These are phyloP conservation scores for Orbilia oligospora DNA, from an alignment of 2,329 filamentous ascomycete species.

Conservation along the genomic window DNA sequence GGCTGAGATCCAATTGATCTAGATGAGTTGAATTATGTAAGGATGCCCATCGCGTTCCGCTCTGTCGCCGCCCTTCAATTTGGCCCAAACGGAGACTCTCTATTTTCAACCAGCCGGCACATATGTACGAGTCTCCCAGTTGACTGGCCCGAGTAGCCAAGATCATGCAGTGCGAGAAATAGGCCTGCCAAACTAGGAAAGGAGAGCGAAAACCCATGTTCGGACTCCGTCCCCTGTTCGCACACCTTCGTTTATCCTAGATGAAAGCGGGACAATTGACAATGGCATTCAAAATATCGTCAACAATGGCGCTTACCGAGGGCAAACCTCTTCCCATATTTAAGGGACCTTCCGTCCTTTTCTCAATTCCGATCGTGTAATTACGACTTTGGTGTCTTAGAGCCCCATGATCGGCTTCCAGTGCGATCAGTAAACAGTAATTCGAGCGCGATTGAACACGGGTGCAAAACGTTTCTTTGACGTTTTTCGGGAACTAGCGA, in stretches of 20 bases:
- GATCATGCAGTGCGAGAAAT: conserved; percentile 17
- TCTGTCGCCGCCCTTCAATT: conserved; percentile 1
- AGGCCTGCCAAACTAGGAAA: conserved; percentile 15
- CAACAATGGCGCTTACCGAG: not conserved
- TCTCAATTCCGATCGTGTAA: conserved; percentile 4
- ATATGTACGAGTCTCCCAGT: not conserved
- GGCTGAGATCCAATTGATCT: conserved; percentile 9
- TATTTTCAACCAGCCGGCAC: conserved; percentile 6
- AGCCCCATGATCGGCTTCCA: conserved; percentile 27
- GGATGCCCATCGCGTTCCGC: conserved; percentile 10
- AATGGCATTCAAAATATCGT: not conserved
- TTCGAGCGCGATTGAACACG: not conserved
- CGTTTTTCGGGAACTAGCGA: not conserved
- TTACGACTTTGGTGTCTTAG: conserved; percentile 1
- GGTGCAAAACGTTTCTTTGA: not conserved
- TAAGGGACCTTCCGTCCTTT: conserved; percentile 10
- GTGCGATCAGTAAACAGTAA: conserved; percentile 20
- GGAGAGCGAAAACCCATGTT: conserved; percentile 23
- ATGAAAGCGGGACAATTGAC: conserved; percentile 10
- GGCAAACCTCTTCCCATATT: conserved; percentile 9
- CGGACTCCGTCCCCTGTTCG: not conserved
- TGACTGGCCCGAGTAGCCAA: conserved; percentile 5
- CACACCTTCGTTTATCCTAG: too few species aligned
- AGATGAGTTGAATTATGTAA: conserved; percentile 11
- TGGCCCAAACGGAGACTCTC: too few species aligned